phyloP scores from a whole-genome alignment of 768 basidiomycete genomes.

The Russula sp. region DNA sequence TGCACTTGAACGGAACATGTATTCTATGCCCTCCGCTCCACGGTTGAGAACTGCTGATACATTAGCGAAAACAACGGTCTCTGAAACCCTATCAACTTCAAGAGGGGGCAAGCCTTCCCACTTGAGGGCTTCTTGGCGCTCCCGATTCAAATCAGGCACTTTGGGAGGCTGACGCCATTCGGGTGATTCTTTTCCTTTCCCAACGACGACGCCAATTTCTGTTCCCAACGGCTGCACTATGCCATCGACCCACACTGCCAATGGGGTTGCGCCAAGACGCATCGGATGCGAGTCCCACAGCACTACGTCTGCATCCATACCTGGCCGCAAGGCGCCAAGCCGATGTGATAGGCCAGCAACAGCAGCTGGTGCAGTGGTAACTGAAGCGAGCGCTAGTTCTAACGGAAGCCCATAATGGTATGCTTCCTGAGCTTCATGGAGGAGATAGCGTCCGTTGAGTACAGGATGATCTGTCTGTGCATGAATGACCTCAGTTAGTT shows the following conservation, averaged over 20 bases:
- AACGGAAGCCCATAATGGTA: constrained; percentile 75
- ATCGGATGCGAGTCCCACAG: constrained; percentile 78
- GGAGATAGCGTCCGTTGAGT: constrained; percentile 67
- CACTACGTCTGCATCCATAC: constrained; percentile 58
- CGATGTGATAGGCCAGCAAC: constrained; percentile 77
- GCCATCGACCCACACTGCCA: constrained; percentile 73
- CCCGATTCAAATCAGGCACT: constrained; percentile 57
- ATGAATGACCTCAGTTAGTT: background rate
- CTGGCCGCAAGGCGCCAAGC: constrained; percentile 56
- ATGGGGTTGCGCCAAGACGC: constrained; percentile 67
- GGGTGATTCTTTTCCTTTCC: constrained; percentile 28
- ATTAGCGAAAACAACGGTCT: constrained; percentile 50
- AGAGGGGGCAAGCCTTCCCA: constrained; percentile 73
- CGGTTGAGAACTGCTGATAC: constrained; percentile 44
- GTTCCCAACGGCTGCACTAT: constrained; percentile 59
- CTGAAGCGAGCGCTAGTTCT: constrained; percentile 66
- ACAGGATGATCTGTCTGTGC: constrained; percentile 63
- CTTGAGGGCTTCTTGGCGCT: constrained; percentile 54
- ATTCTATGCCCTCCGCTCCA: constrained; percentile 16
- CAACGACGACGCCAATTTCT: constrained; percentile 33
- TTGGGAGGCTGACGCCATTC: constrained; percentile 39
- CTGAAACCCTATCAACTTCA: constrained; percentile 37
- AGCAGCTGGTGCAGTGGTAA: constrained; percentile 70
- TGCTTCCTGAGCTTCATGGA: constrained; percentile 84
- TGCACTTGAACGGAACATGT: constrained; percentile 27